Percentiles rank a stretch among this genome's conserved stretches.
These are phyloP conservation scores for Hymenoscyphus albidus DNA, from an alignment of 2,329 filamentous ascomycete species.

Conservation along the genomic window DNA sequence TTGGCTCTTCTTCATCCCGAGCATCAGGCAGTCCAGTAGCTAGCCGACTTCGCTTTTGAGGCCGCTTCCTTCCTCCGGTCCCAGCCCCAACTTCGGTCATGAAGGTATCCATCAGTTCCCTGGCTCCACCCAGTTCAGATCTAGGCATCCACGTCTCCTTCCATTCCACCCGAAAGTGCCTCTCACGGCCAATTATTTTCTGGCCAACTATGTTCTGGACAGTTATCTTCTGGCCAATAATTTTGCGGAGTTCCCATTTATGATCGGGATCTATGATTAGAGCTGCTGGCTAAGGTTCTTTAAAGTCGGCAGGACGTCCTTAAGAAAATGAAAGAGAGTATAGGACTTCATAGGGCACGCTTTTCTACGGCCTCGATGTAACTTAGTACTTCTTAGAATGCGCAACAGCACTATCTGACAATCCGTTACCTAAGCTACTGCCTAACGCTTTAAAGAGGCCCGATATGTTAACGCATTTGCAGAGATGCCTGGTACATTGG, in stretches of 20 bases:
- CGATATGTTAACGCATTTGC: conserved; percentile 10
- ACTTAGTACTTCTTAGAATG: conserved; percentile 19
- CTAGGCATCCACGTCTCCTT: no score
- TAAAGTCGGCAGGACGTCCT: conserved; percentile 5
- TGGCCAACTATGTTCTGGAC: no score
- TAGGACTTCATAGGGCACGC: conserved; percentile 13
- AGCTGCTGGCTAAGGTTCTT: not conserved
- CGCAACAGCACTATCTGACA: conserved; percentile 13
- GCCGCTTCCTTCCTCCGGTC: no score
- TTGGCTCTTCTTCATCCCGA: no score
- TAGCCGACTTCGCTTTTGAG: no score
- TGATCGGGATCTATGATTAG: conserved; percentile 1
- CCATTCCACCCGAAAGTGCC: no score
- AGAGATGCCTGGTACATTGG: no score
- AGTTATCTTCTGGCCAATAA: conserved; percentile 8
- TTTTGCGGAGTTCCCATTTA: conserved; percentile 13
- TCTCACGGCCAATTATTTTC: no score
- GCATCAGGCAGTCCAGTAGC: no score
- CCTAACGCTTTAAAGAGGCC: conserved; percentile 14
- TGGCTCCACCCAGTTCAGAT: no score
- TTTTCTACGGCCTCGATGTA: conserved; percentile 21
- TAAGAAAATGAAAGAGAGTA: conserved; percentile 24
- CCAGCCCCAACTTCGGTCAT: no score
- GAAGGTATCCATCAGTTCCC: no score
- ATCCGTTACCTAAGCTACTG: conserved; percentile 7